Percentiles rank a stretch among this genome's conserved stretches.
These are phyloP conservation scores for Pyrenula aspistea DNA, from an alignment of 495 filamentous ascomycete genomes.

Conservation along the genomic window DNA sequence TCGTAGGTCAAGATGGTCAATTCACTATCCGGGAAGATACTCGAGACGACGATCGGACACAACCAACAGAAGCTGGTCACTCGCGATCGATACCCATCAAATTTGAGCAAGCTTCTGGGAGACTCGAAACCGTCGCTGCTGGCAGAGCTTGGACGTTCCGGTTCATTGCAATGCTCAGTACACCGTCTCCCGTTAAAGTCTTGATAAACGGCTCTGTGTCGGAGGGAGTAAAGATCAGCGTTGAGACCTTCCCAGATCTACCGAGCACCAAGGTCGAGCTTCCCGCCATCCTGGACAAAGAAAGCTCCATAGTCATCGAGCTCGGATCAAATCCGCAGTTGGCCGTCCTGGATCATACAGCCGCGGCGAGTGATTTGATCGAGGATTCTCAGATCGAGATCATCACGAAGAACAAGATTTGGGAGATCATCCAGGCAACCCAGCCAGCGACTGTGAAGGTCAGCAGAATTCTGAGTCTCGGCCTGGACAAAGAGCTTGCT, in stretches of 20 bases:
- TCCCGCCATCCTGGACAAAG: background rate
- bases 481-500: constrained; percentile 19
- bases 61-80: background rate
- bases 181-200: background rate
- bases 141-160: background rate
- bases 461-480: constrained; percentile 17
- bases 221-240: background rate
- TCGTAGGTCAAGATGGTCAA: background rate
- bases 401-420: constrained; percentile 25
- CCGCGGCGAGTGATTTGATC: background rate
- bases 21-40: background rate
- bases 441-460: constrained; percentile 14
- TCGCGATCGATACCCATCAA: background rate
- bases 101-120: background rate
- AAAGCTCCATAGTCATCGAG: background rate
- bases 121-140: background rate
- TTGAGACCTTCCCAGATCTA: background rate
- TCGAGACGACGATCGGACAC: background rate
- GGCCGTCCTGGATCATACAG: background rate
- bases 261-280: too few relatives aligned
- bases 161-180: background rate
- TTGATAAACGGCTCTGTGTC: background rate
- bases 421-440: constrained; percentile 7
- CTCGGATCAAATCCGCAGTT: background rate
- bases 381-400: constrained; percentile 19